These are phyloP conservation scores for Backusella parvicylindrica DNA, from an alignment of 192 early-diverging fungal species.

Conservation along the genomic window DNA sequence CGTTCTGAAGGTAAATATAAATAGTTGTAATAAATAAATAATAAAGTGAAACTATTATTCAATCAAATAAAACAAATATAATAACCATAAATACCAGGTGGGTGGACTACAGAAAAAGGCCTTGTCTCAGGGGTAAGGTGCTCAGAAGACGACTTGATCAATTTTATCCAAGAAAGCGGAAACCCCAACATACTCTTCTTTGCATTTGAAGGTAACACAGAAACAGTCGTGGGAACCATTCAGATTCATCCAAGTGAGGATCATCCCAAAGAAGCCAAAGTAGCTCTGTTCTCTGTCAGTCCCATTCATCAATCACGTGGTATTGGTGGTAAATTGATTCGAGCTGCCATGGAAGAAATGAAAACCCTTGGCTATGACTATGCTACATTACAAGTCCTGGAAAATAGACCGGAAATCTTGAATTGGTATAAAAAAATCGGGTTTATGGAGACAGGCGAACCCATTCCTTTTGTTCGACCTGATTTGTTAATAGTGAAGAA, in stretches of 20 bases:
- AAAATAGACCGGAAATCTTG: constrained; percentile 38
- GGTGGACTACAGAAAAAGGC: constrained; percentile 47
- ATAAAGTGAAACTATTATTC: background rate
- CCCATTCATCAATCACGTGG: constrained; percentile 42
- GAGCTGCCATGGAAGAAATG: constrained; percentile 33
- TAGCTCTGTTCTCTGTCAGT: constrained; percentile 45
- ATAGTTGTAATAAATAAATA: no score
- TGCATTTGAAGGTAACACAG: constrained; percentile 28
- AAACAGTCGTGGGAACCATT: constrained; percentile 42
- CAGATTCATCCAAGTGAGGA: constrained; percentile 36
- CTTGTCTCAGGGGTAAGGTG: constrained; percentile 38
- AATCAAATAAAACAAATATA: background rate
- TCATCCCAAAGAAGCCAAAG: constrained; percentile 33
- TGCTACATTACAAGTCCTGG: constrained; percentile 34
- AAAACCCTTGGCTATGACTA: constrained; percentile 24
- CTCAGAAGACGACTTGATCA: constrained; percentile 26
- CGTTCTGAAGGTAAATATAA: constrained; percentile 31
- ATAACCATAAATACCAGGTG: constrained; percentile 9
- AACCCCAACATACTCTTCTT: constrained; percentile 30
- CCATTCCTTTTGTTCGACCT: constrained; percentile 33
- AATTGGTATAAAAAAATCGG: constrained; percentile 46
- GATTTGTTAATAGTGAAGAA: constrained; percentile 30
- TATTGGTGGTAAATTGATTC: constrained; percentile 44
- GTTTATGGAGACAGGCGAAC: constrained; percentile 42
- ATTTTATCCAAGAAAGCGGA: constrained; percentile 25